Percentiles rank a stretch among this genome's conserved stretches.
Evolutionary conservation across 352 stramenopile species (phyloP).

Genomic region (Phytopythium sindhum): DNA sequence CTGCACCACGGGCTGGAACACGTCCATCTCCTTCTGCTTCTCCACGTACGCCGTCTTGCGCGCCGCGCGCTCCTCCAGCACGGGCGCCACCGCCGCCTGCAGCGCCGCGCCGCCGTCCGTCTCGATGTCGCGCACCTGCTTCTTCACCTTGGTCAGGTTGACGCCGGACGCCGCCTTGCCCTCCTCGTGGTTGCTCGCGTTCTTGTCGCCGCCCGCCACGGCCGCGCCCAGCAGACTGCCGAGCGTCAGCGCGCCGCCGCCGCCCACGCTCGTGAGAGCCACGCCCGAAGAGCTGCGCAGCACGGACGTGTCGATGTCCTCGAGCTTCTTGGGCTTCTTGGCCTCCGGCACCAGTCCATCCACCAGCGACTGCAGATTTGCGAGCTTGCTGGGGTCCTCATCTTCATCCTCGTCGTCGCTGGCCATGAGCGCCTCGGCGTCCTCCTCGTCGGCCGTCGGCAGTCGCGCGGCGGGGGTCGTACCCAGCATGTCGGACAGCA

Average conservation of each 20-base stretch:
- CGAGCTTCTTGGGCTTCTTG: conserved; percentile 47
- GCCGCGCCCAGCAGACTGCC: conserved; percentile 38
- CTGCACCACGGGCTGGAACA: conserved; percentile 90
- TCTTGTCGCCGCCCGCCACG: not conserved
- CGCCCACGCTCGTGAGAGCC: conserved; percentile 18
- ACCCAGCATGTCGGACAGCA: conserved; percentile 75
- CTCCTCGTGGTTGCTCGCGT: not conserved
- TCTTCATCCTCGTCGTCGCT: conserved; percentile 48
- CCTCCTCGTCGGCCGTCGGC: conserved; percentile 37
- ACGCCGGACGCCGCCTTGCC: conserved; percentile 23
- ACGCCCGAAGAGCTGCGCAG: conserved; percentile 14
- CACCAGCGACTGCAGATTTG: conserved; percentile 46
- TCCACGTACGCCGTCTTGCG: conserved; percentile 90
- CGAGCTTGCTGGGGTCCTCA: conserved; percentile 36
- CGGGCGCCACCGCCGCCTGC: conserved; percentile 59
- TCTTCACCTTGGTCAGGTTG: conserved; percentile 62
- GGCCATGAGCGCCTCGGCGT: conserved; percentile 22
- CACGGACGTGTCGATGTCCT: conserved; percentile 49
- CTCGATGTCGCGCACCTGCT: conserved; percentile 71
- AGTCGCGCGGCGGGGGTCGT: conserved; percentile 47
- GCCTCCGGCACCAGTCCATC: conserved; percentile 42
- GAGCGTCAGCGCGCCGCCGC: conserved; percentile 33
- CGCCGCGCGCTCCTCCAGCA: conserved; percentile 83
- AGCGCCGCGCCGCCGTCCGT: conserved; percentile 51
- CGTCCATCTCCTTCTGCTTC: conserved; percentile 84